Evolutionary conservation across 2,329 filamentous ascomycete genomes (phyloP).

Genomic region (Fusarium neocosmosporiellum): DNA sequence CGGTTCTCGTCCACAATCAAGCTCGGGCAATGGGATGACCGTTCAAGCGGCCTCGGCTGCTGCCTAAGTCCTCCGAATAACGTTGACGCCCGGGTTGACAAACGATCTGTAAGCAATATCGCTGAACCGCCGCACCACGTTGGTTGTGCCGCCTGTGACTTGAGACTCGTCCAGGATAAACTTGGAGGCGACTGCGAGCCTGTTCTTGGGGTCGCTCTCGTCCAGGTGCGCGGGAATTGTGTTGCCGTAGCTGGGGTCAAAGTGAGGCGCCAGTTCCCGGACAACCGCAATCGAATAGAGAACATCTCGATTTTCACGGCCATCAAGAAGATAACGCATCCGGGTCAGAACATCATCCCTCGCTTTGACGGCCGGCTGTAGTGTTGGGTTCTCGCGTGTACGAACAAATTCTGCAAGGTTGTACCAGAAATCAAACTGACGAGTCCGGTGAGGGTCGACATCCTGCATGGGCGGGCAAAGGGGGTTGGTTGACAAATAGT

Average conservation of each 20-base stretch:
- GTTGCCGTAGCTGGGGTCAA: slow-evolving; percentile 67
- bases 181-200: slow-evolving; percentile 75
- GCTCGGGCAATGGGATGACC: not conserved
- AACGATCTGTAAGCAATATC: slow-evolving; percentile 73
- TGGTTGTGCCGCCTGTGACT: slow-evolving; percentile 75
- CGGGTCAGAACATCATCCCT: slow-evolving; percentile 74
- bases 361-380: slow-evolving; percentile 56
- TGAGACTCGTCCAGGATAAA: slow-evolving; percentile 75
- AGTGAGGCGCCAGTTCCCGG: slow-evolving; percentile 77
- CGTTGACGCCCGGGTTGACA: slow-evolving; percentile 63
- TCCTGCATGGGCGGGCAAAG: slow-evolving; percentile 62
- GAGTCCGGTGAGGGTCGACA: slow-evolving; percentile 64
- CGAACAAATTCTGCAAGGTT: slow-evolving; percentile 75
- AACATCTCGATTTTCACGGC: slow-evolving; percentile 88
- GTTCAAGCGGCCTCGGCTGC: not conserved
- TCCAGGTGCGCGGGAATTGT: slow-evolving; percentile 69
- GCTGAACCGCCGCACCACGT: slow-evolving; percentile 76
- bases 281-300: slow-evolving; percentile 89
- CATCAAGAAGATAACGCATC: slow-evolving; percentile 78
- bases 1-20: not conserved
- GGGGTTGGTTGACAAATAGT: slow-evolving; percentile 69
- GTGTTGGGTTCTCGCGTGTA: slow-evolving; percentile 66
- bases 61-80: slow-evolving; percentile 46
- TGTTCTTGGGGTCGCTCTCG: slow-evolving; percentile 74
- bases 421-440: slow-evolving; percentile 86